Evolutionary conservation across 208 protist genomes (phyloP).

Genomic region (Trypanosoma brucei): DNA sequence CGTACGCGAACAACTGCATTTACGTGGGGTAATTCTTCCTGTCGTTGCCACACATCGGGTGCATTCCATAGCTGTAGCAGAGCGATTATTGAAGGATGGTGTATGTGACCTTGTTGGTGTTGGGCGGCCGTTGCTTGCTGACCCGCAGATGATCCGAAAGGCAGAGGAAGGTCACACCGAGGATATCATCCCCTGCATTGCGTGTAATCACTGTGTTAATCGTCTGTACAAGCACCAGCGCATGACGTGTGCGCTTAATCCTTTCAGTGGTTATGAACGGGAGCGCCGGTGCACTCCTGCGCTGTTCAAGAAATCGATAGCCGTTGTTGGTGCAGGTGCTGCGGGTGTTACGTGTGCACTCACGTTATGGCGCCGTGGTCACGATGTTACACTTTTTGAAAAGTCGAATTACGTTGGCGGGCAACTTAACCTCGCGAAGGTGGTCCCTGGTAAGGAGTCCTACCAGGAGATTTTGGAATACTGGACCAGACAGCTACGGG

Average conservation of each 20-base stretch:
- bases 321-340: slow-evolving; percentile 90
- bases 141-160: slow-evolving; percentile 87
- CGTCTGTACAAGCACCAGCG: slow-evolving; percentile 86
- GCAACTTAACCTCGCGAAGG: slow-evolving; percentile 92
- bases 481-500: slow-evolving; percentile 79
- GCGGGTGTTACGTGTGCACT: slow-evolving; percentile 88
- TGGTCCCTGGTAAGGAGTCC: slow-evolving; percentile 91
- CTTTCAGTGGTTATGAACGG: slow-evolving; percentile 85
- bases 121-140: slow-evolving; percentile 87
- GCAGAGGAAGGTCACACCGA: slow-evolving; percentile 45
- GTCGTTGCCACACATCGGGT: slow-evolving; percentile 91
- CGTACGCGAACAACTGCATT: slow-evolving; percentile 47
- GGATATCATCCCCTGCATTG: slow-evolving; percentile 91
- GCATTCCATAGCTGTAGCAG: slow-evolving; percentile 81
- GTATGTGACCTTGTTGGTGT: slow-evolving; percentile 90
- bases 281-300: slow-evolving; percentile 55
- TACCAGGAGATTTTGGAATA: slow-evolving; percentile 90
- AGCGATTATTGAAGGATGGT: slow-evolving; percentile 53
- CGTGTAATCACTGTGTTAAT: slow-evolving; percentile 94
- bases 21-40: slow-evolving; percentile 45
- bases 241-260: slow-evolving; percentile 90
- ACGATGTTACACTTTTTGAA: slow-evolving; percentile 91
- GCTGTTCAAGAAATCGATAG: slow-evolving; percentile 63
- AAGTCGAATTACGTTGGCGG: slow-evolving; percentile 72
- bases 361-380: slow-evolving; percentile 84